These are phyloP conservation scores for Euphorbia peplus DNA, from an alignment of 345 rosid species.

Conservation along the genomic window DNA sequence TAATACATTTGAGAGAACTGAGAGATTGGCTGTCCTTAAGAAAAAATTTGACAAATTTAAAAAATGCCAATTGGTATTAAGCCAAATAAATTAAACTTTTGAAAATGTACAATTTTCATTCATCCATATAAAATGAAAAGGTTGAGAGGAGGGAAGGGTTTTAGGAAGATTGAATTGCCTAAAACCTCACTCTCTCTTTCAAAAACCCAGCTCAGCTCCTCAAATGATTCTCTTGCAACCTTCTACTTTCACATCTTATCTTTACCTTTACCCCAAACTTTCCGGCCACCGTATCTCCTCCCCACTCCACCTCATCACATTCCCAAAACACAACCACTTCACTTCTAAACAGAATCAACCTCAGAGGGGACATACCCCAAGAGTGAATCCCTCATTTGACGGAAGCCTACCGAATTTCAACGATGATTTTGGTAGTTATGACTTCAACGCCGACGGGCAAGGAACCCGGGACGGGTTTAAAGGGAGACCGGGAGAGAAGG, in stretches of 20 bases:
- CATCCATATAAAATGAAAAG: too few relatives aligned
- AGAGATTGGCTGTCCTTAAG: too few relatives aligned
- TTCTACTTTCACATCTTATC: not conserved
- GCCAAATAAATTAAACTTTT: too few relatives aligned
- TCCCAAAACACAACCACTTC: not conserved
- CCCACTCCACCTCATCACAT: not conserved
- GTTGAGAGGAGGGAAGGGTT: too few relatives aligned
- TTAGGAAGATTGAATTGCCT: too few relatives aligned
- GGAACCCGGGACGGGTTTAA: conserved; percentile 31
- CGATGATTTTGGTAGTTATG: not conserved
- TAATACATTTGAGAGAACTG: too few relatives aligned
- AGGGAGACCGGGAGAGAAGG: conserved; percentile 46
- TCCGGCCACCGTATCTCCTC: not conserved
- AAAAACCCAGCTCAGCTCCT: too few relatives aligned
- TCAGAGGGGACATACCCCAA: not conserved
- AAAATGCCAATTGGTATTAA: too few relatives aligned
- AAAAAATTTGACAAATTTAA: too few relatives aligned
- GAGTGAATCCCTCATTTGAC: not conserved
- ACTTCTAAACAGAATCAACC: not conserved
- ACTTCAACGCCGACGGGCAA: not conserved
- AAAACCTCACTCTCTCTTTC: too few relatives aligned
- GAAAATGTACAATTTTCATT: too few relatives aligned
- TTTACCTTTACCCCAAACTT: not conserved
- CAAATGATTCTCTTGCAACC: conserved; percentile 5
- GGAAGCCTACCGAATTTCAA: not conserved